phyloP scores from a whole-genome alignment of 495 filamentous ascomycete species.

The Talaromyces trachyspermus region DNA sequence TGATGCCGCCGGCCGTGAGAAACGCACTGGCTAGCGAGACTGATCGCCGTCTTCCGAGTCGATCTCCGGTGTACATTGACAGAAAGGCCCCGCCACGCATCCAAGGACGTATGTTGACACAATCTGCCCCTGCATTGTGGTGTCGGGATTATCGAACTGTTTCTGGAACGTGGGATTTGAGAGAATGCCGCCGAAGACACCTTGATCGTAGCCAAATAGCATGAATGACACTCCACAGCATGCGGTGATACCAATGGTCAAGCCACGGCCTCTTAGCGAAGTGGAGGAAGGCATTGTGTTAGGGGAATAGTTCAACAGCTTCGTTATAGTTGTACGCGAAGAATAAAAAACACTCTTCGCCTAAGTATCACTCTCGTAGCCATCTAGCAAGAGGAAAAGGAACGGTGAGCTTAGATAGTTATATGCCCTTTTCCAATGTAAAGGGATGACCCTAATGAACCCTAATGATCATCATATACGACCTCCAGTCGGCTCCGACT shows the following conservation, averaged over 20 bases:
- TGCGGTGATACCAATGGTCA: conserved; percentile 9
- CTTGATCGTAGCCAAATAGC: conserved; percentile 26
- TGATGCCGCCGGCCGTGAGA: conserved; percentile 43
- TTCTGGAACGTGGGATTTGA: conserved; percentile 9
- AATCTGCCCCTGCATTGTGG: conserved; percentile 13
- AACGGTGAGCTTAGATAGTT: too few species aligned
- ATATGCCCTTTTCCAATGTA: not conserved
- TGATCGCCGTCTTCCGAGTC: conserved; percentile 40
- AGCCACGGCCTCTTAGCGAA: not conserved
- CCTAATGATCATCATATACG: not conserved
- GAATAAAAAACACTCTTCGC: not conserved
- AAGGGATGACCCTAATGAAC: not conserved
- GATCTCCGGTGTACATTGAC: conserved; percentile 37
- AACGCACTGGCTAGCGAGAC: conserved; percentile 40
- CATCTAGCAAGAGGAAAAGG: not conserved
- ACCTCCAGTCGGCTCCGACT: not conserved
- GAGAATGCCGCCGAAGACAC: conserved; percentile 23
- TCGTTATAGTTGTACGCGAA: not conserved
- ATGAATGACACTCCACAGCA: conserved; percentile 10
- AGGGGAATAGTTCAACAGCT: not conserved
- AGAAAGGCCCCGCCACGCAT: conserved; percentile 40
- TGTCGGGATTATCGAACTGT: conserved; percentile 8
- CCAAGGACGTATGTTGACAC: conserved; percentile 31
- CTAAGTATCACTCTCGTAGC: not conserved
- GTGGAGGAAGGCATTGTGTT: not conserved